phyloP scores from a whole-genome alignment of 345 rosid species.

The Salix viminalis region DNA sequence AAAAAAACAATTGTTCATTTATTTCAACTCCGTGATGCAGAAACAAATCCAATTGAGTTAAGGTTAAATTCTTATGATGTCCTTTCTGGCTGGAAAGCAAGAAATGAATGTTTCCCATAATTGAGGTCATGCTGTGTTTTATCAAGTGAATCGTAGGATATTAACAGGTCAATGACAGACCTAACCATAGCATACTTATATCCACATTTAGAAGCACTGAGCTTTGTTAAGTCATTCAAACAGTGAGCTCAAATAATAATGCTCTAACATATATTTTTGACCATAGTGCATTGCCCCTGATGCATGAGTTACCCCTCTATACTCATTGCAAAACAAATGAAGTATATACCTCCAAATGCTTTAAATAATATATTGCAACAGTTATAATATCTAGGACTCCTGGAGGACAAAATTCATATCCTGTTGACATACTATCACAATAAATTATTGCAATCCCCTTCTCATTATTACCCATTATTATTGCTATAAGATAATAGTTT shows the following conservation, averaged over 20 bases:
- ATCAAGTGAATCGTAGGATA: not conserved
- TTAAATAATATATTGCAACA: not conserved
- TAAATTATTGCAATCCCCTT: not conserved
- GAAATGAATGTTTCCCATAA: not conserved
- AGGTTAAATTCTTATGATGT: no score
- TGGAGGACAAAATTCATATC: not conserved
- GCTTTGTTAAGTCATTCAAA: not conserved
- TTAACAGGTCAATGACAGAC: not conserved
- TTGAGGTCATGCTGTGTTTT: not conserved
- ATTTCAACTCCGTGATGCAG: not conserved
- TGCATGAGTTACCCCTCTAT: no score
- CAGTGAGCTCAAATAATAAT: not conserved
- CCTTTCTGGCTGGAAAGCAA: not conserved
- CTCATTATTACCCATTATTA: not conserved
- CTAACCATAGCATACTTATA: no score
- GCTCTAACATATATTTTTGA: not conserved
- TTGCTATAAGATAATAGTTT: slow-evolving; percentile 6
- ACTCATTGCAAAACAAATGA: not conserved
- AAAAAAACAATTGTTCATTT: not conserved
- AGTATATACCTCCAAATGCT: not conserved
- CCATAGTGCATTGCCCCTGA: no score
- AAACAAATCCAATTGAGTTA: not conserved
- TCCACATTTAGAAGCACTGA: not conserved
- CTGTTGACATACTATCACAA: not conserved
- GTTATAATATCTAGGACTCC: not conserved